Evolutionary conservation across 2,329 filamentous ascomycete genomes (phyloP).

Genomic region (Ophiostoma tasmaniense): DNA sequence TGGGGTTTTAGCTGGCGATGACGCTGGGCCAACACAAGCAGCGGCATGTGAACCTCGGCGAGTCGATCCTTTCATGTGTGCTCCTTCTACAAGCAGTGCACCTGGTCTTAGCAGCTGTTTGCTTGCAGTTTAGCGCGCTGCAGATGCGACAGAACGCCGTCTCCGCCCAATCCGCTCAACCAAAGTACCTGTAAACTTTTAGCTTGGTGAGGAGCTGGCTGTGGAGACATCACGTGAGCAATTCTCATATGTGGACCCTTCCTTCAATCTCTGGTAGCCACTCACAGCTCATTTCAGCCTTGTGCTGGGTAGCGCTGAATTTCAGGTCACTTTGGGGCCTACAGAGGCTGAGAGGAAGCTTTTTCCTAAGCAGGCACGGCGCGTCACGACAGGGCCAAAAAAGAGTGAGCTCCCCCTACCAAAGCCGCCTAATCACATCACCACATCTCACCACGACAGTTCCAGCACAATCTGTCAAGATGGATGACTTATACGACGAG

Average conservation of each 20-base stretch:
- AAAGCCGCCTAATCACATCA: neutral
- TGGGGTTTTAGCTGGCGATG: conserved; percentile 16
- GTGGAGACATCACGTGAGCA: conserved; percentile 1
- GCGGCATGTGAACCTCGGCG: conserved; percentile 18
- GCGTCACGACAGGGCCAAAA: conserved; percentile 12
- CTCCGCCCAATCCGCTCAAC: neutral
- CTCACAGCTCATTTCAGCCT: conserved; percentile 15
- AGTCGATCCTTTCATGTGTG: conserved; percentile 14
- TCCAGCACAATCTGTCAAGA: conserved; percentile 19
- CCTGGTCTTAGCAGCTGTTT: neutral
- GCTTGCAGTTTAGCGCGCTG: conserved; percentile 6
- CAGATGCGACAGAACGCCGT: conserved; percentile 1
- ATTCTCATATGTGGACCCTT: neutral
- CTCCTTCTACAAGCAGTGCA: neutral
- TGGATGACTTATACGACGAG: conserved; percentile 99
- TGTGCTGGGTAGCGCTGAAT: conserved; percentile 12
- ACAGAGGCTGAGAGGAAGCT: conserved; percentile 9
- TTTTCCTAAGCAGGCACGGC: conserved; percentile 10
- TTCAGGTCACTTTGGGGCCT: neutral
- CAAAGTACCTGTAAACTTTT: neutral
- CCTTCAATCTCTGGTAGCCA: conserved; percentile 4
- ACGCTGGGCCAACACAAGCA: conserved; percentile 12
- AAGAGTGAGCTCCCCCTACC: neutral
- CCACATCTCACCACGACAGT: neutral
- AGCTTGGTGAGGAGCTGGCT: neutral